Base-by-base conservation (phyloP, 176 grass and related monocot genomes). In the Eleusine indica region DNA sequence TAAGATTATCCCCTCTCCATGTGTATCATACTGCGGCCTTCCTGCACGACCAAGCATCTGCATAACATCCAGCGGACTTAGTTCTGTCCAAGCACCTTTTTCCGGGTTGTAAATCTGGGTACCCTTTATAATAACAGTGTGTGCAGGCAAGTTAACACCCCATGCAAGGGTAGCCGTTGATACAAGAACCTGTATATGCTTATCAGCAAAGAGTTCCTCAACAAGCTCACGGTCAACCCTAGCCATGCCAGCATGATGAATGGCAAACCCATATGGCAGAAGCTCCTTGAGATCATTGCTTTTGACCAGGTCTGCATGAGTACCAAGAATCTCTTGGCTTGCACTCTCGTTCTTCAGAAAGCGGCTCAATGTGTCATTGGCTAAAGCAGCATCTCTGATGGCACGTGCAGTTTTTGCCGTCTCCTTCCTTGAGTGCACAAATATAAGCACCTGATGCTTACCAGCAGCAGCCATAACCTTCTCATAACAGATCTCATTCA, bases 31-130 rank as follows among this genome's bases (percentile, higher is more conserved):
- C 85, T 98, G 96, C 41, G 96, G 96, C 82, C 96, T 92, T 76
- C 96, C 96, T 57, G 96, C 96, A 85, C 91, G 90, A 77, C 96
- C 96, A 80, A 98, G 96, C 96, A 98, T 98, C 79, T 98, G 96
- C 96, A 98, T 95, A 67, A 98, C 96, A 86, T 98, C 96, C 28
- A 98, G 64, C 16, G 93, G 93, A 79, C 96, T 98, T 86, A 98
- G 80, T 76, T 98, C 96, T 40, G 93, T 95, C 96, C 96, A 98
- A 48, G 91, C 89, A 86, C 93, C 92, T 92, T 98, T 98, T 80
- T 95, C 96, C 1, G 96, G 96, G 88, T 93, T 94, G 85, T 98
- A 98, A 72, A 98, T 94, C 74, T 98, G 96, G 22, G 96, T 98
- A 13, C 96, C 93, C 85, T 96, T 99, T 78, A 95, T 95, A 62